These are phyloP conservation scores for Colletotrichum sp. DNA, from an alignment of 2,329 filamentous ascomycete species.

Conservation along the genomic window DNA sequence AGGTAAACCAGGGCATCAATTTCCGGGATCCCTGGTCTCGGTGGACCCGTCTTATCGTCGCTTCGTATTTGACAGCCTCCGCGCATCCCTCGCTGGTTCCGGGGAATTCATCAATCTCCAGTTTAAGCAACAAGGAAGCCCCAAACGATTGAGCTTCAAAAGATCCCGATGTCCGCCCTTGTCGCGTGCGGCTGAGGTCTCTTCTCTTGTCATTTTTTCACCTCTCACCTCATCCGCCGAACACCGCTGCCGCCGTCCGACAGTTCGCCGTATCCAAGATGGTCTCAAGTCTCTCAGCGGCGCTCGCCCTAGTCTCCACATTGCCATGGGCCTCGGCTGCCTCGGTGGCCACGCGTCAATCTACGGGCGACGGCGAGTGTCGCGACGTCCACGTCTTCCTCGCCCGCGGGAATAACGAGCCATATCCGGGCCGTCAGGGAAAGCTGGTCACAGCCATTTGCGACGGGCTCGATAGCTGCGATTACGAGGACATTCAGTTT, in stretches of 20 bases:
- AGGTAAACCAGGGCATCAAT: neutral
- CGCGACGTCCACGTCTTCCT: constrained; percentile 34
- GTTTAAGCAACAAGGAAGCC: neutral
- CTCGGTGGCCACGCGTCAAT: constrained; percentile 1
- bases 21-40: neutral
- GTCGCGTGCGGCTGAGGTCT: neutral
- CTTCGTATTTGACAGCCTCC: constrained; percentile 4
- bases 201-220: neutral
- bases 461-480: constrained; percentile 29
- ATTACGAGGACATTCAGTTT: constrained; percentile 37
- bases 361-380: constrained; percentile 22
- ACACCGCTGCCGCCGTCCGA: neutral
- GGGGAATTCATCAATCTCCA: neutral
- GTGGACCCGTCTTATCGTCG: constrained; percentile 15
- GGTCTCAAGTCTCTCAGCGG: constrained; percentile 6
- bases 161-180: neutral
- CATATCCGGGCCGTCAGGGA: constrained; percentile 33
- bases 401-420: constrained; percentile 32
- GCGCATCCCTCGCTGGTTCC: neutral
- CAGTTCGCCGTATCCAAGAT: neutral
- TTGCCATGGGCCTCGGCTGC: neutral
- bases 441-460: constrained; percentile 32
- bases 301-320: neutral
- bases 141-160: neutral
- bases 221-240: neutral